These are phyloP conservation scores for Phytophthora tubulina DNA, from an alignment of 352 stramenopile species.

Conservation along the genomic window DNA sequence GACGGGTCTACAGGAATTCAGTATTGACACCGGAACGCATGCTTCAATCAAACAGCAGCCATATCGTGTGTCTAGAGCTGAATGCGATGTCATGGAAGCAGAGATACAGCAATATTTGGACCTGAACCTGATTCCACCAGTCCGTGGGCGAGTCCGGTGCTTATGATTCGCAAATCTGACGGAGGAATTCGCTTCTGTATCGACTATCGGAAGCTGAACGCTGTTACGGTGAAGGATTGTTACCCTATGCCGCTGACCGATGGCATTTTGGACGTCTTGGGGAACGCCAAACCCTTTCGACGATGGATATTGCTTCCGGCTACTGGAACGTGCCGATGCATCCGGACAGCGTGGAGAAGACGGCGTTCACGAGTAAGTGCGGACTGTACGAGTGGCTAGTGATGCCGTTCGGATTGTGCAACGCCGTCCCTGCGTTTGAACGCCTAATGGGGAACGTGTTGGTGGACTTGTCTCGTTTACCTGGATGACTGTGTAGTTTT, in stretches of 20 bases:
- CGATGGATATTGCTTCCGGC: too few relatives aligned
- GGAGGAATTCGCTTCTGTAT: neutral
- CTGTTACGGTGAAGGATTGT: neutral
- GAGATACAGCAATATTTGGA: neutral
- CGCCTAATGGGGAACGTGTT: too few relatives aligned
- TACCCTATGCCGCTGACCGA: neutral
- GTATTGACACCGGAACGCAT: neutral
- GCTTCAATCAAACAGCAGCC: neutral
- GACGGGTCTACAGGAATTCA: too few relatives aligned
- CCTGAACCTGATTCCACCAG: neutral
- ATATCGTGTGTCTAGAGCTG: neutral
- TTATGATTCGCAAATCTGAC: too few relatives aligned
- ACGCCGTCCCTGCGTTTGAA: constrained; percentile 1
- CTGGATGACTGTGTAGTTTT: too few relatives aligned
- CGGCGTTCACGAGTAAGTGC: neutral
- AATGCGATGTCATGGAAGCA: neutral
- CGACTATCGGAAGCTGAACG: neutral
- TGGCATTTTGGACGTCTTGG: neutral
- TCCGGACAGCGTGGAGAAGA: too few relatives aligned
- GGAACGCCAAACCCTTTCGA: constrained; percentile 1
- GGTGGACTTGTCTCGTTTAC: too few relatives aligned
- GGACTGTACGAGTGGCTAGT: constrained; percentile 5
- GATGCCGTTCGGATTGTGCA: neutral
- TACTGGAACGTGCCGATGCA: too few relatives aligned
- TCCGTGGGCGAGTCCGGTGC: too few relatives aligned